These are phyloP conservation scores for Acanthamoeba culbertsoni DNA, from an alignment of 208 protist genomes.

Conservation along the genomic window DNA sequence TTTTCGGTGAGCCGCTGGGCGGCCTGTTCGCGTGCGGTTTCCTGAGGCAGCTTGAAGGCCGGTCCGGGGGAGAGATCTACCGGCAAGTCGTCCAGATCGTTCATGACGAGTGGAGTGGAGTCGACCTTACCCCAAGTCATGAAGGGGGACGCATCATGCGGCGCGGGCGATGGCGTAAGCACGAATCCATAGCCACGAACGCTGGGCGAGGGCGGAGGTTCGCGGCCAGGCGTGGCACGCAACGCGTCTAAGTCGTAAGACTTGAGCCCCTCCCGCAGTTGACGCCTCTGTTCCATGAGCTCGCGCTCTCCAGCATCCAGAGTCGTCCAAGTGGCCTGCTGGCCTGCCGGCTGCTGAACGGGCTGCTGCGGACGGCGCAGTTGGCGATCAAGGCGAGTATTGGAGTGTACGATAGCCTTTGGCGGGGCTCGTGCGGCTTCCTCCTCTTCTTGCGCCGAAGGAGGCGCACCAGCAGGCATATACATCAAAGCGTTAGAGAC, in stretches of 20 bases:
- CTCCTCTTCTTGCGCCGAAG: neutral
- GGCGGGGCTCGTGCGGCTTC: neutral
- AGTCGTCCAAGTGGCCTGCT: neutral
- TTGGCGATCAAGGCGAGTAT: neutral
- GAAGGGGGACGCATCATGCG: neutral
- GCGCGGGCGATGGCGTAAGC: neutral
- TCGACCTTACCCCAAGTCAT: conserved; percentile 30
- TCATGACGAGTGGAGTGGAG: neutral
- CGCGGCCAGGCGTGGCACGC: neutral
- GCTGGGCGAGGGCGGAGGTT: neutral
- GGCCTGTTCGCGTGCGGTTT: neutral
- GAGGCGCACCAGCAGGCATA: neutral
- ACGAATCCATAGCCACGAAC: conserved; percentile 14
- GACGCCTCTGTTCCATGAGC: neutral
- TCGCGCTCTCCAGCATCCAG: neutral
- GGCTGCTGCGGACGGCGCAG: neutral
- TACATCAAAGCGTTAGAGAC: conserved; percentile 28
- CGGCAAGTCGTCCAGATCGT: conserved; percentile 31
- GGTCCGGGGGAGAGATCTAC: conserved; percentile 1
- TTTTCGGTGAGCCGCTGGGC: neutral
- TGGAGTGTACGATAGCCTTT: neutral
- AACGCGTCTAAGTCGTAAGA: neutral
- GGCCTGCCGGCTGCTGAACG: neutral
- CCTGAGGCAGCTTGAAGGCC: neutral
- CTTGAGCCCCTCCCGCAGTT: neutral